Evolutionary conservation across 2,329 filamentous ascomycete species (phyloP), one percentile per base, ranked within the genome.

Genomic region (Ceratocystiopsis minuta): DNA sequence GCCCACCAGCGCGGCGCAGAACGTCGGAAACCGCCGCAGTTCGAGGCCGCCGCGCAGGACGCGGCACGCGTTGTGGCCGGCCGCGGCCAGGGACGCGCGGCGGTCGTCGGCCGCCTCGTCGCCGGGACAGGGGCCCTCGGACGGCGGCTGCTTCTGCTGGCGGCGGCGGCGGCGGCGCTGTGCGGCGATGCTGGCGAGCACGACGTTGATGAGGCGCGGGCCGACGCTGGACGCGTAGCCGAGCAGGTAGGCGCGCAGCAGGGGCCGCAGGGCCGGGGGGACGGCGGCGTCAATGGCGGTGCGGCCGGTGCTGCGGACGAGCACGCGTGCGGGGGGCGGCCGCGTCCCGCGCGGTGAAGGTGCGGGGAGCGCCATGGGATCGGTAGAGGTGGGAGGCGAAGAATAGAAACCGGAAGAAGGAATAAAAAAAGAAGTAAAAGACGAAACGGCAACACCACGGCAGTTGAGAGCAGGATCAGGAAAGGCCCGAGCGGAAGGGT

Each of bases 201-300:
- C 48, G 45, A 77, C 55, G 3, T 67, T 68, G 48, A 75, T 52
- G 17, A 78, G 55, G 45, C 72, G 63, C 13, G 74, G 74, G 24
- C 61, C 65, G 9, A 76, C 70, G 32, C 66, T 63, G 40, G 72
- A 76, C 16, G 66, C 66, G 58, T 77, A 78, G 28, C 73, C 74
- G 32, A 78, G 51, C 14, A 73, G 52, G 54, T 75, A 79, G 38
- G 75, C 74, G 45, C 72, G 66, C 42, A 75, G 51, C 18, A 75
- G 55, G 15, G 75, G 74, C 41, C 68, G 65, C 31, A 78, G 56
- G 35, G 64, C 46, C 13, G 66, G 60, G 28, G 72, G 70, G 37
- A 76, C 54, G 46, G 48, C 49, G 34, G 52, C 47, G 48, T 55
- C 51, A 2, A 38, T 4, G 20, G 20, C 4, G 20, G 20, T 7